These are phyloP conservation scores for Paspalum vaginatum DNA, from an alignment of 176 grass and related monocot species.

Conservation along the genomic window DNA sequence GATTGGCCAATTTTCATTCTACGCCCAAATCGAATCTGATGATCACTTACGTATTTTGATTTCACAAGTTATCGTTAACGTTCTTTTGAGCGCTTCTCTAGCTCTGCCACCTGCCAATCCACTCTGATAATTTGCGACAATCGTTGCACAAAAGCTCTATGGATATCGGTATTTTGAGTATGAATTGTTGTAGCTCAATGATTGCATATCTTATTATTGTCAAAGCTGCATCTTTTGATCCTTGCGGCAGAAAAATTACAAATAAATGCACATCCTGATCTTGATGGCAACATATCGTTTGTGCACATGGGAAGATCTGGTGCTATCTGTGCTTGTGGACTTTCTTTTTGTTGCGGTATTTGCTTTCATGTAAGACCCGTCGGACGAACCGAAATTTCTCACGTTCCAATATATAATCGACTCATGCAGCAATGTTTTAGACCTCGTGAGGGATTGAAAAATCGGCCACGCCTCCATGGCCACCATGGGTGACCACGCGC, in stretches of 20 bases:
- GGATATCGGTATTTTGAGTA: background rate
- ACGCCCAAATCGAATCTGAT: too few relatives aligned
- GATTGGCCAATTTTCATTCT: background rate
- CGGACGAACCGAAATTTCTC: background rate
- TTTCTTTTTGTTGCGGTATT: background rate
- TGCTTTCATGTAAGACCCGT: background rate
- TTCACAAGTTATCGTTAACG: background rate
- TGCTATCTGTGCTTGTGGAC: background rate
- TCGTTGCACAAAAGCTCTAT: too few relatives aligned
- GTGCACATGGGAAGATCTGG: background rate
- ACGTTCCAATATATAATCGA: background rate
- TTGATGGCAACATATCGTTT: background rate
- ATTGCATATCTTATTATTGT: background rate
- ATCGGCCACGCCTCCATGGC: background rate
- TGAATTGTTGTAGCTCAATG: background rate
- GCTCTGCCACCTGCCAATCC: background rate
- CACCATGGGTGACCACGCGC: background rate
- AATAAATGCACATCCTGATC: background rate
- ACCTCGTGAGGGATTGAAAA: constrained; percentile 28
- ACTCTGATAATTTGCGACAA: background rate
- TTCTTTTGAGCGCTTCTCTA: background rate
- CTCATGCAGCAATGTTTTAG: background rate
- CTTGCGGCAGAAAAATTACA: background rate
- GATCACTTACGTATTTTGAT: too few relatives aligned
- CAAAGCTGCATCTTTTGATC: background rate